Evolutionary conservation across 2,329 filamentous ascomycete species (phyloP), one percentile per base, ranked within the genome.

Genomic region (Domatiomyces catenatus): DNA sequence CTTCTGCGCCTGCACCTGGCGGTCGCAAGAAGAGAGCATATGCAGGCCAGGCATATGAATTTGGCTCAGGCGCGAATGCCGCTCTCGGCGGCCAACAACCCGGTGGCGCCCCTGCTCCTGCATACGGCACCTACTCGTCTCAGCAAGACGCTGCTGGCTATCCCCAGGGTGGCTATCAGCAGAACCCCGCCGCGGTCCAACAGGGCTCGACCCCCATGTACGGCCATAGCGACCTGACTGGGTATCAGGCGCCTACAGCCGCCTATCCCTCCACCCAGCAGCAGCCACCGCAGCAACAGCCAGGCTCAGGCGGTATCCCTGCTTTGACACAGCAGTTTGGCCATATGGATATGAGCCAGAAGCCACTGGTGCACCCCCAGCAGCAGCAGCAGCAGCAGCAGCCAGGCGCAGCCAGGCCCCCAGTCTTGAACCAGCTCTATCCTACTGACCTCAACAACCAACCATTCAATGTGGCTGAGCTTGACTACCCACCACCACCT

Each of bases 31-130:
- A 94, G 77, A 79, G 88, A 73, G 83, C 85, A 51, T 96, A 96
- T 72, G 92, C 92, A 50, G 86, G 86, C 51, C 85, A 93, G 67
- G 90, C 90, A 45, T 98, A 94, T 68, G 90, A 94, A 53, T 92
- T 96, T 61, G 87, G 85, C 48, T 77, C 79, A 48, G 92, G 90
- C 61, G 86, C 85, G 63, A 96, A 96, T 75, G 81, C 84, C 51
- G 76, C 72, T 48, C 67, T 75, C 57, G 64, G 71, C 58, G 66
- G 67, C 55, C 67, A 70, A 64, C 62, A 66, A 58, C 62, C 67
- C 49, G 77, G 72, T 36, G 66, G 80, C 69, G 67, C 75, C 69
- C 63, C 68, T 66, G 72, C 66, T 32, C 17, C 47, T 7, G 5
- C 15, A 3, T 86, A 81, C 61, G 77, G 77, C 56, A 75, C 71